A percentile compares a stretch with the other conserved stretches of the same genome.
Evolutionary conservation across 495 filamentous ascomycete species (phyloP).

Genomic region (Annulohypoxylon moriforme): DNA sequence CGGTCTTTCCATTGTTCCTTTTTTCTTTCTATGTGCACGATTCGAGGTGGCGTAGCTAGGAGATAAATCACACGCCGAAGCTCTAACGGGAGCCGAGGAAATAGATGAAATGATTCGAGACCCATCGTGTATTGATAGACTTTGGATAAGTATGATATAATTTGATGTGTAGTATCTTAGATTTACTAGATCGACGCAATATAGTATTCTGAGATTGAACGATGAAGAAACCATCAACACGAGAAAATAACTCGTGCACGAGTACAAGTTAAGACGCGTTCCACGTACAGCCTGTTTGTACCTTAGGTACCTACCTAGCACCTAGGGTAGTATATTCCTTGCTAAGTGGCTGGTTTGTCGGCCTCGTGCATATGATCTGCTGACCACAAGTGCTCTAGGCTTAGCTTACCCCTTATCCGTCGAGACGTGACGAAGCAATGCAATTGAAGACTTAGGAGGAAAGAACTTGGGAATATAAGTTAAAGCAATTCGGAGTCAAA

Average conservation of each 20-base stretch:
- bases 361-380: background rate
- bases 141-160: background rate
- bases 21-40: constrained; percentile 13
- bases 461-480: background rate
- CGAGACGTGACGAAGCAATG: background rate
- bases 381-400: background rate
- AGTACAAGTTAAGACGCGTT: background rate
- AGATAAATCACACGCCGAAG: constrained; percentile 21
- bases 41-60: constrained; percentile 30
- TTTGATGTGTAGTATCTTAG: background rate
- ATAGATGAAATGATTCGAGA: constrained; percentile 17
- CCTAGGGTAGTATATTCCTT: background rate
- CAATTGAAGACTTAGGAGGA: background rate
- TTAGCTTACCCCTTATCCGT: background rate
- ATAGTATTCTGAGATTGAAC: no score
- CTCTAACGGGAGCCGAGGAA: constrained; percentile 21
- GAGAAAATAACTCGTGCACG: background rate
- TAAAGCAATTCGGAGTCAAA: no score
- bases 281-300: background rate
- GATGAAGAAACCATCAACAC: no score
- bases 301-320: background rate
- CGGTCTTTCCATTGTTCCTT: background rate
- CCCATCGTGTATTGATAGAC: background rate
- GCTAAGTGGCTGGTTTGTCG: background rate
- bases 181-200: background rate